Percentiles rank a stretch among this genome's conserved stretches.
Evolutionary conservation across 345 rosid genomes (phyloP).

Genomic region (Physaria fendleri): DNA sequence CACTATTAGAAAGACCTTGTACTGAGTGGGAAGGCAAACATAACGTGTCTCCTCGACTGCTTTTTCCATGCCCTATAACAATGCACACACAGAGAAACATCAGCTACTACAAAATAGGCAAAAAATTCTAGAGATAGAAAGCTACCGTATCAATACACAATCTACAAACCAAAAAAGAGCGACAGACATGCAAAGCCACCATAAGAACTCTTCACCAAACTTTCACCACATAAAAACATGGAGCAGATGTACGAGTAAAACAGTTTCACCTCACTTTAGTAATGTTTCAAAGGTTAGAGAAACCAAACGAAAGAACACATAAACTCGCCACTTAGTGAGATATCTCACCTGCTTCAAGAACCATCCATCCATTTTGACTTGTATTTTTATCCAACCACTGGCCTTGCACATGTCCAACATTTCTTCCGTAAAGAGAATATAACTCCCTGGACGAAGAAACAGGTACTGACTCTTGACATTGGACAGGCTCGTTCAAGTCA

Average conservation of each 20-base stretch:
- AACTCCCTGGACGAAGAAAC: conserved; percentile 25
- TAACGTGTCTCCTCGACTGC: conserved; percentile 33
- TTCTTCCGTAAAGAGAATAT: conserved; percentile 36
- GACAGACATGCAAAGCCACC: background rate
- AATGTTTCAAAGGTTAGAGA: background rate
- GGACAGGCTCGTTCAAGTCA: conserved; percentile 77
- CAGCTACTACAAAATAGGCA: conserved; percentile 6
- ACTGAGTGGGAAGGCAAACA: conserved; percentile 41
- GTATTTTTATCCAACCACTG: conserved; percentile 35
- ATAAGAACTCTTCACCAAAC: background rate
- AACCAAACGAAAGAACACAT: background rate
- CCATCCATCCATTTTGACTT: conserved; percentile 24
- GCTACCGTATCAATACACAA: background rate
- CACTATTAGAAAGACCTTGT: conserved; percentile 39
- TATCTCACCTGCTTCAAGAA: conserved; percentile 52
- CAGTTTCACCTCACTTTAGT: background rate
- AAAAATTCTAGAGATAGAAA: background rate
- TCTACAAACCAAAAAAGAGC: background rate
- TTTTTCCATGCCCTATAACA: conserved; percentile 47
- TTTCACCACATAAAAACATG: background rate
- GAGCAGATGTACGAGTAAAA: background rate
- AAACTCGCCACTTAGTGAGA: conserved; percentile 13
- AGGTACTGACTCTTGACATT: conserved; percentile 33
- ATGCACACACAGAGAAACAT: conserved; percentile 20
- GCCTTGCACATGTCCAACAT: conserved; percentile 22